Conservation (phyloP, 176 grass and related monocot species). For the Puccinellia tenuiflora region DNA sequence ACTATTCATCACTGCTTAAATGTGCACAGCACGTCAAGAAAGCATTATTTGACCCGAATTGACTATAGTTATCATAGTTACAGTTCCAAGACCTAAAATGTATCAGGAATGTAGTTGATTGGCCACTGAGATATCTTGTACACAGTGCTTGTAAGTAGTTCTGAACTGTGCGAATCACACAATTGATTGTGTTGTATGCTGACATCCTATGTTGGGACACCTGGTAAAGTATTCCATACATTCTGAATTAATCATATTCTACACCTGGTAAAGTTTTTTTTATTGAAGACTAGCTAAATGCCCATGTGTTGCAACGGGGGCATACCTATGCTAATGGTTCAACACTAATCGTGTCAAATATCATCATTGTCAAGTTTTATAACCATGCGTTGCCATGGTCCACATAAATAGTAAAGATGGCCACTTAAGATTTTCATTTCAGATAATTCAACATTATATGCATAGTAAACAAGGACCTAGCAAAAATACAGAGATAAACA, state of each 20-base stretch:
- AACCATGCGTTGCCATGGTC: too few species aligned
- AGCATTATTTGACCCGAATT: not conserved
- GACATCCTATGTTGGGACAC: not conserved
- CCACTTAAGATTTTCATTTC: too few species aligned
- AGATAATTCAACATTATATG: too few species aligned
- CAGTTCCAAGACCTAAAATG: not conserved
- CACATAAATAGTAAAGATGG: too few species aligned
- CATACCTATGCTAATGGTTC: too few species aligned
- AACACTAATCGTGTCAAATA: too few species aligned
- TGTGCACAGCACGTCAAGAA: not conserved
- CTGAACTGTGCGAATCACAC: conserved; percentile 2
- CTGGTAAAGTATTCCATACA: too few species aligned
- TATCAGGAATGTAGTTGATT: not conserved
- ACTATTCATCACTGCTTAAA: not conserved
- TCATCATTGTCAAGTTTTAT: too few species aligned
- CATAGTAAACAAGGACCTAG: too few species aligned
- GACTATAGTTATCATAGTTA: not conserved
- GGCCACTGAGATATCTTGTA: not conserved
- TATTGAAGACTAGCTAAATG: too few species aligned
- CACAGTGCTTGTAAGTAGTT: not conserved
- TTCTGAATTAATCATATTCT: not conserved
- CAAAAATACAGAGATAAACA: too few species aligned
- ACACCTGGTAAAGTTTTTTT: not conserved
- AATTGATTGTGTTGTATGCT: not conserved
- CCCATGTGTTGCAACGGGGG: too few species aligned